Conservation (phyloP, 371 early-diverging fungal species). For the Mycotypha africana region DNA sequence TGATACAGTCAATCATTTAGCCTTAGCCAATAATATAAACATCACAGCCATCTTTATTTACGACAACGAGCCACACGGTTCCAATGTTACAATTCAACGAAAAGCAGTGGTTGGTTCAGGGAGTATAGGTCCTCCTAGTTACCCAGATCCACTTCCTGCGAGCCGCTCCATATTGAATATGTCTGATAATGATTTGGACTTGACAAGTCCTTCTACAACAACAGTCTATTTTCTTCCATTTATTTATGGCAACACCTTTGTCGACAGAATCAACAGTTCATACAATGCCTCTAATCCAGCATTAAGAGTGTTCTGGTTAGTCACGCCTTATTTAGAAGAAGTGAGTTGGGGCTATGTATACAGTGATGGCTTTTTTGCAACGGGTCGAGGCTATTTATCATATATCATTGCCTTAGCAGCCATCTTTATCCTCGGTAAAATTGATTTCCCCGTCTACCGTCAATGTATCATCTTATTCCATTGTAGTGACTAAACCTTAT, state of each 20-base stretch:
- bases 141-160: slow-evolving; percentile 9
- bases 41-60: slow-evolving; percentile 19
- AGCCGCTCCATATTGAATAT: slow-evolving; percentile 13
- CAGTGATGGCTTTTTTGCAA: slow-evolving; percentile 7
- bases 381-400: slow-evolving; percentile 27
- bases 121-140: slow-evolving; percentile 2
- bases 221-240: slow-evolving; percentile 19
- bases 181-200: slow-evolving; percentile 20
- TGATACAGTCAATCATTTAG: slow-evolving; percentile 4
- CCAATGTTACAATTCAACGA: slow-evolving; percentile 1
- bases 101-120: background rate
- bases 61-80: slow-evolving; percentile 15
- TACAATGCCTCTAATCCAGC: slow-evolving; percentile 6
- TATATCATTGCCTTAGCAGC: slow-evolving; percentile 37
- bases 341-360: background rate
- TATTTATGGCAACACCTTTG: slow-evolving; percentile 13
- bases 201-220: slow-evolving; percentile 1
- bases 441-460: too few relatives aligned
- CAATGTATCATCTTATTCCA: background rate
- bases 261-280: slow-evolving; percentile 3
- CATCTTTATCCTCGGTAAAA: slow-evolving; percentile 34
- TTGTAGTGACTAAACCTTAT: background rate
- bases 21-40: slow-evolving; percentile 5
- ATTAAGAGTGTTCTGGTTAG: slow-evolving; percentile 6
- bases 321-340: slow-evolving; percentile 10